A percentile compares a stretch with the other conserved stretches of the same genome.
phyloP scores from a whole-genome alignment of 2,329 filamentous ascomycete genomes.

The Emergomyces pasteurianus region DNA sequence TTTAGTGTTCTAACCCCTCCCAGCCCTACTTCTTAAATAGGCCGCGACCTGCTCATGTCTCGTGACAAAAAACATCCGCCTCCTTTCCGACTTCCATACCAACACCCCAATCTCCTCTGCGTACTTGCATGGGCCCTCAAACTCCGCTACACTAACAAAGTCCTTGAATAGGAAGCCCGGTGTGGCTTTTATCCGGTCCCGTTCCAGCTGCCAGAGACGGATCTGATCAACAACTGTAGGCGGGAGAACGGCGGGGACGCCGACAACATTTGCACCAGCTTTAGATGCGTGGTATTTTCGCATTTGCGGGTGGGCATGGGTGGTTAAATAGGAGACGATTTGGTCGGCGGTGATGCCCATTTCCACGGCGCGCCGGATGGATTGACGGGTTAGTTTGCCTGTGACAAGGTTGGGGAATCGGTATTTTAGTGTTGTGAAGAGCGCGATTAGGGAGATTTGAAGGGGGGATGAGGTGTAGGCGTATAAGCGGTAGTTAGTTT shows the following conservation, averaged over 20 bases:
- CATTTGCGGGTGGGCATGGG: conserved; percentile 93
- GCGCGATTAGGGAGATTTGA: conserved; percentile 83
- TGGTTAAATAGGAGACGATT: conserved; percentile 83
- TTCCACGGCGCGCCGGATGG: conserved; percentile 73
- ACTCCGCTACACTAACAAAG: conserved; percentile 61
- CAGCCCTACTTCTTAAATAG: conserved; percentile 59
- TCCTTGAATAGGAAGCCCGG: conserved; percentile 82
- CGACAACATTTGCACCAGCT: conserved; percentile 27
- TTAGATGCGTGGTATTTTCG: conserved; percentile 44
- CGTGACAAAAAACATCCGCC: conserved; percentile 81
- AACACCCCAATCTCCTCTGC: conserved; percentile 85
- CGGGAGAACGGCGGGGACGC: conserved; percentile 52
- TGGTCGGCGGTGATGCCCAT: conserved; percentile 91
- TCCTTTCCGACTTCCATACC: conserved; percentile 70
- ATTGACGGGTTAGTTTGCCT: conserved; percentile 78
- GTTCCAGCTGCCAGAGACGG: conserved; percentile 91
- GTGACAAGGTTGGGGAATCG: conserved; percentile 92
- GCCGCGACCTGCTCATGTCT: conserved; percentile 78
- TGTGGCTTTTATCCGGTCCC: conserved; percentile 80
- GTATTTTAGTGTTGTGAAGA: conserved; percentile 79
- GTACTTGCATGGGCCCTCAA: conserved; percentile 42
- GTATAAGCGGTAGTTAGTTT: conserved; percentile 96
- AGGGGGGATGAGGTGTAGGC: conserved; percentile 90
- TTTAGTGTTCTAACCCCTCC: conserved; percentile 18
- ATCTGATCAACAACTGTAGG: conserved; percentile 98